These are phyloP conservation scores for Ganoderma leucocontextum DNA, from an alignment of 1,284 basidiomycete species.

Conservation along the genomic window DNA sequence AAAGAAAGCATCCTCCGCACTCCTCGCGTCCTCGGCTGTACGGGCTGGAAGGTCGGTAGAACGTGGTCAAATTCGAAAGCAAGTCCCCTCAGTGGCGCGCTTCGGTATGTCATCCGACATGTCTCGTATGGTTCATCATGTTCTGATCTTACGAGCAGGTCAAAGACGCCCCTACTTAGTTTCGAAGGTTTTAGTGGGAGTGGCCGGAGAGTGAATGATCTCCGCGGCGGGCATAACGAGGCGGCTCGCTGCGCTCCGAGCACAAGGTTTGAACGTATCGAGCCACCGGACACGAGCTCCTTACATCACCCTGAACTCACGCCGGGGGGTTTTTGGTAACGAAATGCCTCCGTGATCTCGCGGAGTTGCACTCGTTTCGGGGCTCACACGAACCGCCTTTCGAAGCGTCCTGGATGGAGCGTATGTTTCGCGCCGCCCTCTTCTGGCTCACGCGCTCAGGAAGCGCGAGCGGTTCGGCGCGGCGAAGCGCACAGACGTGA, in stretches of 20 bases:
- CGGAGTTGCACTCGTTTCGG: conserved; percentile 16
- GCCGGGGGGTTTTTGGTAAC: conserved; percentile 11
- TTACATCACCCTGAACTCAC: conserved; percentile 25
- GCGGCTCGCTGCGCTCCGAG: conserved; percentile 16
- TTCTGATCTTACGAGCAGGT: conserved; percentile 20
- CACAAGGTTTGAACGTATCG: conserved; percentile 27
- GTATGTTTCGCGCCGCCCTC: conserved; percentile 8
- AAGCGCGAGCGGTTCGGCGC: conserved; percentile 2
- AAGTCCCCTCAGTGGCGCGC: conserved; percentile 7
- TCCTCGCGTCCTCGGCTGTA: neutral
- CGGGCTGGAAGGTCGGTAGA: conserved; percentile 16
- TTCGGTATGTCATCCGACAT: neutral
- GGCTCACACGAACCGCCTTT: conserved; percentile 7
- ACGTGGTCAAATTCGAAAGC: conserved; percentile 12
- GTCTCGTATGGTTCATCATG: neutral
- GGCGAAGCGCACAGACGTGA: conserved; percentile 14
- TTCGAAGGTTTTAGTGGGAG: conserved; percentile 9
- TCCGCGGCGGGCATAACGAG: conserved; percentile 28
- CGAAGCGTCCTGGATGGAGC: conserved; percentile 13
- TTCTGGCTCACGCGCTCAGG: conserved; percentile 9
- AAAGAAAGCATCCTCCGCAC: neutral
- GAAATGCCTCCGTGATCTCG: conserved; percentile 27
- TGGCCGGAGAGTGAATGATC: conserved; percentile 20
- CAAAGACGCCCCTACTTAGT: neutral
- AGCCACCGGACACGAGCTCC: conserved; percentile 27